These are phyloP conservation scores for Phytomonas francai DNA, from an alignment of 208 protist genomes.

Conservation along the genomic window DNA sequence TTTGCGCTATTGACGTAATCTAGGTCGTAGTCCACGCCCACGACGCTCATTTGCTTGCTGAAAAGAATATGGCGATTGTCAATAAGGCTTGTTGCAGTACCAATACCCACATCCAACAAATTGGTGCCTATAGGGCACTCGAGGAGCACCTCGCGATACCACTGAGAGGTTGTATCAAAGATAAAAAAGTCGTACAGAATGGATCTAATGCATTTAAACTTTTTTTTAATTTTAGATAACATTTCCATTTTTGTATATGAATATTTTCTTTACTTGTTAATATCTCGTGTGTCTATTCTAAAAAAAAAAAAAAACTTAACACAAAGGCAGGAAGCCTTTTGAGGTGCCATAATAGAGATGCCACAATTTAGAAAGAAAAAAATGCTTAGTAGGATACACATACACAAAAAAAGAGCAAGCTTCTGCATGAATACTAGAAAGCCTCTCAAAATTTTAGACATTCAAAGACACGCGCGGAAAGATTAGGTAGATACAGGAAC, in stretches of 20 bases:
- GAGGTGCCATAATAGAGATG: not conserved
- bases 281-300: not conserved
- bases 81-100: conserved; percentile 68
- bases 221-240: conserved; percentile 18
- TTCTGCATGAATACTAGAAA: not conserved
- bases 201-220: conserved; percentile 27
- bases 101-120: conserved; percentile 74
- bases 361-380: not conserved
- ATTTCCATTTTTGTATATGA: conserved; percentile 7
- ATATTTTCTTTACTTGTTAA: not conserved
- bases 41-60: conserved; percentile 60
- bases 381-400: not conserved
- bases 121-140: conserved; percentile 41
- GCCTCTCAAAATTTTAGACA: not conserved
- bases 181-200: conserved; percentile 56
- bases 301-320: not conserved
- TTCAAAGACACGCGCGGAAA: not conserved
- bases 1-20: conserved; percentile 52
- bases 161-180: conserved; percentile 44
- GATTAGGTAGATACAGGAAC: not conserved
- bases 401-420: conserved; percentile 3
- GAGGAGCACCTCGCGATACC: conserved; percentile 74
- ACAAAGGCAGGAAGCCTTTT: not conserved
- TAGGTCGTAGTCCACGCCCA: conserved; percentile 62
- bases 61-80: conserved; percentile 64